phyloP scores from a whole-genome alignment of 805 yeast genomes.

The Tetrapisispora iriomotensis region DNA sequence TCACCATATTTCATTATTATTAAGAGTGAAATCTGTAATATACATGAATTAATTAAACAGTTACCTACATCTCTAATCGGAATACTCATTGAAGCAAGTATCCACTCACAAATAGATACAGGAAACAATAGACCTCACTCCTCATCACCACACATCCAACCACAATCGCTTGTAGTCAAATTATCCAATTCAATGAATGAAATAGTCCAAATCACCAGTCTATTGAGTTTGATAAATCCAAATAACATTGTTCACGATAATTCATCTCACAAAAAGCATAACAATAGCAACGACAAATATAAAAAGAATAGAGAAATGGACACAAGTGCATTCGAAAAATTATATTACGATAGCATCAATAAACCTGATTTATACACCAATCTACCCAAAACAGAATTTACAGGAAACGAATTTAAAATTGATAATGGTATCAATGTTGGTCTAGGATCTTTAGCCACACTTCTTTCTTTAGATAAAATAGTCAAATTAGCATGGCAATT shows the following conservation, averaged over 20 bases:
- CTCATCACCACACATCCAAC: slow-evolving; percentile 3
- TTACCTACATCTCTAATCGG: slow-evolving; percentile 26
- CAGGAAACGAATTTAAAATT: not conserved
- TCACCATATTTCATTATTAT: slow-evolving; percentile 24
- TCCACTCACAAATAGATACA: not conserved
- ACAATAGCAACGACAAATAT: not conserved
- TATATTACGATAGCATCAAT: slow-evolving; percentile 2
- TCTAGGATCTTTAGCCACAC: not conserved
- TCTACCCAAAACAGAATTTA: no score
- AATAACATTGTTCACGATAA: no score
- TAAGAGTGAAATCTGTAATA: slow-evolving; percentile 20
- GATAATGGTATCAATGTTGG: not conserved
- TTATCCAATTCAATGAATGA: slow-evolving; percentile 28
- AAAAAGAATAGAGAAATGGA: not conserved
- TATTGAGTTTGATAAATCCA: slow-evolving; percentile 23
- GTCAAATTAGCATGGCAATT: slow-evolving; percentile 24
- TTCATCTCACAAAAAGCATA: slow-evolving; percentile 3
- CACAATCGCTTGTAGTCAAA: slow-evolving; percentile 24
- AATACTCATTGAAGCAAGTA: slow-evolving; percentile 16
- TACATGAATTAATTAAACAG: slow-evolving; percentile 22
- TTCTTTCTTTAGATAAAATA: slow-evolving; percentile 7
- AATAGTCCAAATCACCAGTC: slow-evolving; percentile 25
- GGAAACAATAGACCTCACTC: no score
- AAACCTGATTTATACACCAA: no score
- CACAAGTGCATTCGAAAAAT: not conserved